Evolutionary conservation across 805 yeast species (phyloP), one percentile per base, ranked within the genome.

Genomic region (Danielia oregonensis): DNA sequence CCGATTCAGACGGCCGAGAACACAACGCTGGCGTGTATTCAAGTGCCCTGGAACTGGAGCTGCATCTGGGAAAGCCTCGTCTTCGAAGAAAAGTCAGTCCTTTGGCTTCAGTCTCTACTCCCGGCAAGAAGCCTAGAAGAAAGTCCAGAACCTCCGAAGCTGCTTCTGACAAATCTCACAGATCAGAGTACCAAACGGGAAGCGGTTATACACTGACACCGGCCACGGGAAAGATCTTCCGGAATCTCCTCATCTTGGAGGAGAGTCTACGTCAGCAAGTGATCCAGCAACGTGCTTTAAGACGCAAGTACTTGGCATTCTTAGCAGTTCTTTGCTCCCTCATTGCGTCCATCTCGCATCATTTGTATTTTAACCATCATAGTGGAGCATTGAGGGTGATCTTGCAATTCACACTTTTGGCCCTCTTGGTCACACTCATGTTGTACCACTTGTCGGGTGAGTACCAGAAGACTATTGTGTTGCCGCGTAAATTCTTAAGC

Each of bases 361-460:
- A 64, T 42, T 55, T 67, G 32, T 65, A 58, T 44, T 47, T 65
- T 25, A 37, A 48, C 16, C 54, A 55, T 27, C 29, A 43, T 27
- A 24, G 42, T 15, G 45, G 42, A 8, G 43, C 57, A 7, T 43
- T 42, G n/a, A 58, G 66, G 39, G 69, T 64, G 39, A 51, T 52
- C 27, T 63, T 61, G 40, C 77, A 79, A 52, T 77, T 86, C 31
- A 52, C 78, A 10, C 71, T 85, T 3, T 64, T 82, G 12, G 79
- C 82, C 33, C 71, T 77, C 13, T 46, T 74, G 18, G 77, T 89
- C 13, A 84, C 96, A 0, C 61, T 88, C 36, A 70, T 78, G 17
- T 65, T 91, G 27, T 91, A 86, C 59, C 88, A 84, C 51, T 59
- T 91, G 23, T 82, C 95, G 16, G 98, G 98, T 1, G 93, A 88